Base-by-base conservation (phyloP, 2,329 filamentous ascomycete genomes). In the Alternaria gaisen region DNA sequence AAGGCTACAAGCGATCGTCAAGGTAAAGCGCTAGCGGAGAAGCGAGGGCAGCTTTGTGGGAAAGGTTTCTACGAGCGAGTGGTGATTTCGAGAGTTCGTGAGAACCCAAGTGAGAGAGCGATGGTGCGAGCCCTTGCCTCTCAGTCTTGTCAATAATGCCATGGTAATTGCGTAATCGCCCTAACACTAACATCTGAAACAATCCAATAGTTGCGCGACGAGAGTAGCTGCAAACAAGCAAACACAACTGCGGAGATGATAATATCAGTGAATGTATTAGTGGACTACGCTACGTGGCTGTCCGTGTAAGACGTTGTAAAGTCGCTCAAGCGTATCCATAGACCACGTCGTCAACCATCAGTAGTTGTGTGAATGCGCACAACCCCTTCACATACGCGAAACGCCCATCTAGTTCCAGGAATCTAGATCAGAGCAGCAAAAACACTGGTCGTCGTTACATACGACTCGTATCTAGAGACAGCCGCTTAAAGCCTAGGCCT, bases 401-500 rank as follows among this genome's bases (percentile, higher is more conserved):
- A 46, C 12, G n/a, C 34, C 36, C 5, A 14, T 40, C 22, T 52
- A 40, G 32, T 18, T 36, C 34, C 48, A 9, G 28, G 1, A 16
- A 34, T 24, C 43, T 24, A 36, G 28, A 55, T 6, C 16, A 47
- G 22, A 10, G n/a, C 22, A 14, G 32, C 20, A 12, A 40, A 24
- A 36, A 48, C 46, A 48, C 12, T 20, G n/a, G 8, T 24, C 46
- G 18, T 36, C 51, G n/a, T 55, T 5, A 16, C n/a, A 10, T 3
- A 5, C 6, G 9, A 26, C 34, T 14, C n/a, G 7, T 52, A 12
- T 14, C 22, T 11, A 44, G 8, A 22, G 11, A 6, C 14, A 18
- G 8, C 32, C 28, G 30, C 36, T 48, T 67, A 67, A 34, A 47
- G 62, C 58, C 69, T 72, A 18, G 69, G 56, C 63, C 58, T 71